Evolutionary conservation across 2,329 filamentous ascomycete genomes (phyloP), one percentile per base, ranked within the genome.

Genomic region (Rhinocladiella mackenziei): DNA sequence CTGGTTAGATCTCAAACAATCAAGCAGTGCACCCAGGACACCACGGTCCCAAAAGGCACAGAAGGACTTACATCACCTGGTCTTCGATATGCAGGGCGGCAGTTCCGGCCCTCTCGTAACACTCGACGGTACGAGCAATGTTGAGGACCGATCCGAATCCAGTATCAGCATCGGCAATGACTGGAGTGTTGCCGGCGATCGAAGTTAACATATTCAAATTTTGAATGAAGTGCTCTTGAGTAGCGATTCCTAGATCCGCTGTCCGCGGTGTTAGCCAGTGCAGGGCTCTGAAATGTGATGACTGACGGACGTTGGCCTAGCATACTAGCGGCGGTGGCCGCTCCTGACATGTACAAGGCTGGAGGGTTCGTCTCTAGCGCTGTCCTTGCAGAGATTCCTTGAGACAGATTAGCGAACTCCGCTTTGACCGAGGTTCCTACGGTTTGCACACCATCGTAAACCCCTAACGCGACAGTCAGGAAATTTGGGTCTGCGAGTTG

Each of bases 31-130:
- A n/a, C n/a, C n/a, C n/a, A n/a, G n/a, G n/a, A n/a, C n/a, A n/a
- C n/a, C n/a, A n/a, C n/a, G n/a, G n/a, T n/a, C n/a, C n/a, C n/a
- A n/a, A n/a, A n/a, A n/a, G n/a, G n/a, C n/a, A n/a, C n/a, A n/a
- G n/a, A n/a, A n/a, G n/a, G n/a, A n/a, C n/a, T n/a, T 35, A 35
- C 32, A 35, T 35, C 4, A 42, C 30, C 33, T 69, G 62, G 58
- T 78, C 76, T 58, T 79, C 75, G 51, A 78, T 69, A 56, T 78
- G 76, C 32, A 78, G 65, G 8, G 65, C 75, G 1, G 76, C 75
- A 3, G 78, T 71, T 14, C 75, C 75, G 3, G 72, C 66, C 36
- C 69, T 67, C 14, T 69, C 67, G 60, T 77, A 77, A 31, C 68
- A 61, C 23, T 66, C 61, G 5, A 72, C 68, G 3, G 72, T 73